Evolutionary conservation across 2,329 filamentous ascomycete genomes (phyloP).

Genomic region (Colletotrichum spaethianum): DNA sequence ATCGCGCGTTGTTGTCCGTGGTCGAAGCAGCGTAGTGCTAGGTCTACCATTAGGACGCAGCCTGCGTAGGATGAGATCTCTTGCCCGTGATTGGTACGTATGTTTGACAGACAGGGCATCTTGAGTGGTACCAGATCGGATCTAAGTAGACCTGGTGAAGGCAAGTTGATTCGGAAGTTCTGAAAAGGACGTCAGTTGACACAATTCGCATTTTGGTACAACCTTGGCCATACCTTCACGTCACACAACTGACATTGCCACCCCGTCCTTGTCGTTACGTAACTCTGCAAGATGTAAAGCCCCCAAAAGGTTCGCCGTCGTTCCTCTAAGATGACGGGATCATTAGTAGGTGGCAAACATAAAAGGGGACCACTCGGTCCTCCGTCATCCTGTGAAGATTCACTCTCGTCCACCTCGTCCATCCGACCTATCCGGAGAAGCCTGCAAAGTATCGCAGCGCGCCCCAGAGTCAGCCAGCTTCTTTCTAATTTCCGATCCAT

Average conservation of each 20-base stretch:
- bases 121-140: not conserved
- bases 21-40: slow-evolving; percentile 34
- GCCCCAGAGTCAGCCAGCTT: slow-evolving; percentile 33
- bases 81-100: not conserved
- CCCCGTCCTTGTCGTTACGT: not conserved
- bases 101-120: not conserved
- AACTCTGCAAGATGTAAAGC: not conserved
- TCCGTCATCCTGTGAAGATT: no score
- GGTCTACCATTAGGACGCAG: slow-evolving; percentile 39
- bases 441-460: slow-evolving; percentile 29
- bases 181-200: not conserved
- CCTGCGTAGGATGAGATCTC: slow-evolving; percentile 33
- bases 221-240: not conserved
- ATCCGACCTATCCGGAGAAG: slow-evolving; percentile 19
- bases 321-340: not conserved
- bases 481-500: slow-evolving; percentile 32
- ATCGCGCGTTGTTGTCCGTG: slow-evolving; percentile 24
- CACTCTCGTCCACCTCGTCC: no score
- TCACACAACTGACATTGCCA: not conserved
- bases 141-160: not conserved
- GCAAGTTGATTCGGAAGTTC: not conserved
- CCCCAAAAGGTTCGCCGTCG: not conserved
- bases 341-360: not conserved
- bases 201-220: not conserved
- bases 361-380: no score